Evolutionary conservation across 257 asterid species (phyloP).

Genomic region (Rehmannia glutinosa): DNA sequence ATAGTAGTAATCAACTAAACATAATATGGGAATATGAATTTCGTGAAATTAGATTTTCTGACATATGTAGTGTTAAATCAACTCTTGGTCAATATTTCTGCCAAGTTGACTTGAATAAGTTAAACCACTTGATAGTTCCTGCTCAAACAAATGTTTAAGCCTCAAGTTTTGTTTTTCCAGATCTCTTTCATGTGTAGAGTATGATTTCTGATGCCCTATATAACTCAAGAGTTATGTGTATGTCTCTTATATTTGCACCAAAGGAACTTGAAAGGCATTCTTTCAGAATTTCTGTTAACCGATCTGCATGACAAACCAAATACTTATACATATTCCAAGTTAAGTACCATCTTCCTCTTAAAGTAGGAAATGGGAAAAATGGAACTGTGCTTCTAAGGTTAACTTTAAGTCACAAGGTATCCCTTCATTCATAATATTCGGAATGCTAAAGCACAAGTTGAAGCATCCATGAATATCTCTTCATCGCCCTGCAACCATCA

Average conservation of each 20-base stretch:
- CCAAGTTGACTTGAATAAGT: conserved; percentile 25
- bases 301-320: too few relatives aligned
- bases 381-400: not conserved
- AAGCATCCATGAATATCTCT: conserved; percentile 63
- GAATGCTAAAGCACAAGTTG: conserved; percentile 81
- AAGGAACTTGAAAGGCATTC: conserved; percentile 34
- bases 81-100: too few relatives aligned
- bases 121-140: conserved; percentile 27
- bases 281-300: conserved; percentile 31
- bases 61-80: too few relatives aligned
- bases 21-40: too few relatives aligned
- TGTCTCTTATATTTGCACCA: conserved; percentile 40
- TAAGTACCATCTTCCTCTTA: too few relatives aligned
- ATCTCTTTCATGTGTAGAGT: too few relatives aligned
- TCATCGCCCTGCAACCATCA: conserved; percentile 75
- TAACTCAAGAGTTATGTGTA: conserved; percentile 27
- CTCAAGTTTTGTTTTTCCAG: too few relatives aligned
- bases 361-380: not conserved
- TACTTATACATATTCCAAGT: too few relatives aligned
- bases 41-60: too few relatives aligned
- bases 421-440: conserved; percentile 63
- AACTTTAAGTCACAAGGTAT: conserved; percentile 67
- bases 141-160: conserved; percentile 45
- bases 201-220: too few relatives aligned
- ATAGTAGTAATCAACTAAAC: too few relatives aligned